A percentile compares a stretch with the other conserved stretches of the same genome.
These are phyloP conservation scores for Podila minutissima DNA, from an alignment of 192 early-diverging fungal species.

Conservation along the genomic window DNA sequence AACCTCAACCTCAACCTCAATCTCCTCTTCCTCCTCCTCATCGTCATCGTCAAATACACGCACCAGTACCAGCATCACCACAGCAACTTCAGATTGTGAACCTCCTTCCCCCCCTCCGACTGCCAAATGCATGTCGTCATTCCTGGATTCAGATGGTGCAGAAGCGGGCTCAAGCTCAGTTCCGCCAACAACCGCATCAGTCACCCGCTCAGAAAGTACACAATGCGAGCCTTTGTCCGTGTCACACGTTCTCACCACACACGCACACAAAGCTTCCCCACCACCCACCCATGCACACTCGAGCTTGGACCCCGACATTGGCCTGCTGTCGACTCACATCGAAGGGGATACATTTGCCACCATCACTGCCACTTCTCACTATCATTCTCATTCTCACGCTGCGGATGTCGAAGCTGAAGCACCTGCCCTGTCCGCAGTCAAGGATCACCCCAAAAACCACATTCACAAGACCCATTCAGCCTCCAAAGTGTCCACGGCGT, in stretches of 20 bases:
- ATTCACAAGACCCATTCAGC: background rate
- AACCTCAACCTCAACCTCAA: slow-evolving; percentile 5
- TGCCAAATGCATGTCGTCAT: background rate
- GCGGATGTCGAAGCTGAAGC: no score
- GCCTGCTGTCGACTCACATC: no score
- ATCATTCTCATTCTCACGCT: no score
- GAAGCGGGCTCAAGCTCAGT: background rate
- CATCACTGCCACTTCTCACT: no score
- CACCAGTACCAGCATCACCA: background rate
- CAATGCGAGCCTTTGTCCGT: no score
- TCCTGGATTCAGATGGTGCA: slow-evolving; percentile 1
- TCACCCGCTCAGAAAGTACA: no score
- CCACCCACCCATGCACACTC: no score
- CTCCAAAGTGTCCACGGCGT: slow-evolving; percentile 24
- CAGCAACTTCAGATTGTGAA: slow-evolving; percentile 1
- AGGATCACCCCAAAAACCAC: background rate
- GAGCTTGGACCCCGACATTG: no score
- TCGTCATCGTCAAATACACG: slow-evolving; percentile 5
- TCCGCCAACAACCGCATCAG: background rate
- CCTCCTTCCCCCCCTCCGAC: slow-evolving; percentile 5
- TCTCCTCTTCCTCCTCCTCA: background rate
- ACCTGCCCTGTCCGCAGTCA: background rate
- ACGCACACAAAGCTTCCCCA: no score
- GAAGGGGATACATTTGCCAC: no score
- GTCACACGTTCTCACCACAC: no score